Conservation (phyloP, 805 yeast genomes). For the Starmera caribaea region DNA sequence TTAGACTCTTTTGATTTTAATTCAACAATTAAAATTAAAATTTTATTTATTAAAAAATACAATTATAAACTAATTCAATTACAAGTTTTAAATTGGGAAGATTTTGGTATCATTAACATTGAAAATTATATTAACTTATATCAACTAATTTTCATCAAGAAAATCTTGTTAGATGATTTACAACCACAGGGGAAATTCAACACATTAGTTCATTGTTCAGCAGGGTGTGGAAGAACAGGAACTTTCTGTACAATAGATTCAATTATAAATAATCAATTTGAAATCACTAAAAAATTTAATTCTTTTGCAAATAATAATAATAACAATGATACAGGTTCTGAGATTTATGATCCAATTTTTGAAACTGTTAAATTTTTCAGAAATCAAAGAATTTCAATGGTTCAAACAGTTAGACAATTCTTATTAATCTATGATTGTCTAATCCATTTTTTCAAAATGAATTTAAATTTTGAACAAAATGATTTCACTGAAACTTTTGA, state of each 20-base stretch:
- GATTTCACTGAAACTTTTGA: slow-evolving; percentile 5
- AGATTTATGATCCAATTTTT: slow-evolving; percentile 41
- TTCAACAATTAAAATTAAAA: slow-evolving; percentile 26
- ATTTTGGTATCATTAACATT: slow-evolving; percentile 50
- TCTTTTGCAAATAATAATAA: slow-evolving; percentile 51
- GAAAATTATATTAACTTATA: slow-evolving; percentile 45
- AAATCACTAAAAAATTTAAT: slow-evolving; percentile 6
- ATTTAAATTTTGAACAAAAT: slow-evolving; percentile 7
- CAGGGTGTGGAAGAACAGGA: slow-evolving; percentile 97
- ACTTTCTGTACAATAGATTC: slow-evolving; percentile 71
- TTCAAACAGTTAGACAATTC: slow-evolving; percentile 70
- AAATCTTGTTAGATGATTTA: slow-evolving; percentile 26
- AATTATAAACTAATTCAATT: slow-evolving; percentile 53
- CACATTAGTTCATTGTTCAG: slow-evolving; percentile 81
- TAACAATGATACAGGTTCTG: too few species aligned
- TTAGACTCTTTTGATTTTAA: slow-evolving; percentile 8
- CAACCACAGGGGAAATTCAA: slow-evolving; percentile 17
- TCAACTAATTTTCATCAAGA: slow-evolving; percentile 38
- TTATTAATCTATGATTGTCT: slow-evolving; percentile 61
- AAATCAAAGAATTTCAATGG: slow-evolving; percentile 74
- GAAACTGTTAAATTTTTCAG: slow-evolving; percentile 58
- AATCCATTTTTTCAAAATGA: slow-evolving; percentile 15
- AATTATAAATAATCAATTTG: slow-evolving; percentile 27
- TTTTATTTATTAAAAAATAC: slow-evolving; percentile 29
- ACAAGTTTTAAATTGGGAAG: slow-evolving; percentile 80